A percentile compares a stretch with the other conserved stretches of the same genome.
Evolutionary conservation across 148 eudicot species (phyloP).

Genomic region (Fagopyrum homotropicum): DNA sequence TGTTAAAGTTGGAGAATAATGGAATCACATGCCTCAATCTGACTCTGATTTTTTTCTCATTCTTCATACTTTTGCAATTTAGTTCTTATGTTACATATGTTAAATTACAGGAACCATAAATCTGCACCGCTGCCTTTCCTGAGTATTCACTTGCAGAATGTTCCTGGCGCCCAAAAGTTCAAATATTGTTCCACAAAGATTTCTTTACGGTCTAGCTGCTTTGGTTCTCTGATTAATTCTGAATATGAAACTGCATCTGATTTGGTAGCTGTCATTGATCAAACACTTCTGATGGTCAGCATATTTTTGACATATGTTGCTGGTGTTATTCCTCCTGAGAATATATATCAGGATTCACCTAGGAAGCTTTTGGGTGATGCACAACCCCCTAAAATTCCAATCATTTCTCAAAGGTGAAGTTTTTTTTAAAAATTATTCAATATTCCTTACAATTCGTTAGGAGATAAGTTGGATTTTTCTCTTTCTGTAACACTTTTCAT

Average conservation of each 20-base stretch:
- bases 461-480: slow-evolving; percentile 2
- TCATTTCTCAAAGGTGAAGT: slow-evolving; percentile 77
- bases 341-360: slow-evolving; percentile 26
- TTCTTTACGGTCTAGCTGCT: slow-evolving; percentile 37
- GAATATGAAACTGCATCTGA: slow-evolving; percentile 43
- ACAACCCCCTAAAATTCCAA: slow-evolving; percentile 36
- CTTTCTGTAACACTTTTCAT: slow-evolving; percentile 7
- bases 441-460: neutral
- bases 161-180: slow-evolving; percentile 15
- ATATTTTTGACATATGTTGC: slow-evolving; percentile 78
- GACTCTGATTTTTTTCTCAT: neutral
- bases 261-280: slow-evolving; percentile 76
- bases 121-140: slow-evolving; percentile 22
- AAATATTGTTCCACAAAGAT: slow-evolving; percentile 21
- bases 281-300: slow-evolving; percentile 69
- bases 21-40: neutral
- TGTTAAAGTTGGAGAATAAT: neutral
- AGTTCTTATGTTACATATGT: neutral
- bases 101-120: slow-evolving; percentile 25
- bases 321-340: slow-evolving; percentile 63
- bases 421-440: neutral
- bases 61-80: neutral
- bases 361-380: slow-evolving; percentile 27
- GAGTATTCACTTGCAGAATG: slow-evolving; percentile 31
- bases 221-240: slow-evolving; percentile 43